These are phyloP conservation scores for Bipolaris cookei DNA, from an alignment of 2,329 filamentous ascomycete genomes.

Conservation along the genomic window DNA sequence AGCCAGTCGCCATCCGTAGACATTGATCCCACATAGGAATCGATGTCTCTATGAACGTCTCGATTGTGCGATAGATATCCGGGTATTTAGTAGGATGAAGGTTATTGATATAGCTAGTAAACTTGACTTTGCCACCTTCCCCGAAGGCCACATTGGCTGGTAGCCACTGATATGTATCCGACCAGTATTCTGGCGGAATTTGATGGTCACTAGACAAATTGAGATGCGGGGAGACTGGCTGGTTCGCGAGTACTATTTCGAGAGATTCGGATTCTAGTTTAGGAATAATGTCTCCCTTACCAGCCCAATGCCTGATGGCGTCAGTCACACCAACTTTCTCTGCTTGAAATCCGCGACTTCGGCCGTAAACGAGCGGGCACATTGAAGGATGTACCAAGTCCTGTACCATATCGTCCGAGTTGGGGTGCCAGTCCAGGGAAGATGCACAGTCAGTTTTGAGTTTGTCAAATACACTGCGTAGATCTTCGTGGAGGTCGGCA, in stretches of 20 bases:
- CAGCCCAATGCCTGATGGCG: constrained; percentile 36
- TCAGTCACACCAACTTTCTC: constrained; percentile 38
- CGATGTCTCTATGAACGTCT: constrained; percentile 26
- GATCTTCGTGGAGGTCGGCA: constrained; percentile 46
- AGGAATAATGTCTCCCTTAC: constrained; percentile 37
- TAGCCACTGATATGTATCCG: constrained; percentile 54
- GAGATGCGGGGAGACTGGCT: background rate
- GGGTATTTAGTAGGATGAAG: constrained; percentile 52
- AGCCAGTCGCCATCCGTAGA: constrained; percentile 9
- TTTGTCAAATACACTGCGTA: constrained; percentile 53
- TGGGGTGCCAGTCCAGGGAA: constrained; percentile 64
- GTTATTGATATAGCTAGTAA: constrained; percentile 63
- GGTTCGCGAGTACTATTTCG: background rate
- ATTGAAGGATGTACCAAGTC: constrained; percentile 70
- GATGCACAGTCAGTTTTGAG: constrained; percentile 56
- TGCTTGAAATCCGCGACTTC: constrained; percentile 51
- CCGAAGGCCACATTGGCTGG: constrained; percentile 58
- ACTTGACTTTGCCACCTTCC: constrained; percentile 41
- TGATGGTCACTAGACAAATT: constrained; percentile 7
- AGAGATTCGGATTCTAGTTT: background rate
- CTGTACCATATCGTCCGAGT: constrained; percentile 62
- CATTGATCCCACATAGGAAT: constrained; percentile 36
- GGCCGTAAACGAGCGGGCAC: constrained; percentile 64
- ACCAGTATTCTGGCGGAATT: constrained; percentile 29
- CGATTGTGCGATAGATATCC: constrained; percentile 28